Conservation (phyloP, 169 alveolate species). For the Plasmodium reichenowi region DNA sequence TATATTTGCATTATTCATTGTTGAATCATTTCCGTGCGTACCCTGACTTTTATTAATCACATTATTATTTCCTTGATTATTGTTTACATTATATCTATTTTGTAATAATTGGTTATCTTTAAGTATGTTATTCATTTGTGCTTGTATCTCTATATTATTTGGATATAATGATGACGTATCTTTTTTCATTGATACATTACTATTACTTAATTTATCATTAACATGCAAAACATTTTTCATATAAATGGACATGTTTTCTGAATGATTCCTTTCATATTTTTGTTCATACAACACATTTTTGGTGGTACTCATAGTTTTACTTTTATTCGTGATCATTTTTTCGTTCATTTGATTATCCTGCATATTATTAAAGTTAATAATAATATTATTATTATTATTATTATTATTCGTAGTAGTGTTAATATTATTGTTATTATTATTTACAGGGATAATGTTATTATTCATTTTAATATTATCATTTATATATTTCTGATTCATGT, state of each 20-base stretch:
- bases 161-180: not conserved
- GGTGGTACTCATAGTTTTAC: not conserved
- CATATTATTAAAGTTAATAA: not conserved
- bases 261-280: not conserved
- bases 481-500: not conserved
- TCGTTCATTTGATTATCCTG: not conserved
- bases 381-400: not conserved
- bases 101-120: not conserved
- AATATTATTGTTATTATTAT: not conserved
- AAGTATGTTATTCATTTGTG: not conserved
- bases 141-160: not conserved
- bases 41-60: too few relatives aligned
- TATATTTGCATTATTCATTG: too few relatives aligned
- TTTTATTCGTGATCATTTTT: not conserved
- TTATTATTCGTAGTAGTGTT: not conserved
- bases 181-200: constrained; percentile 1
- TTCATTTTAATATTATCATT: not conserved
- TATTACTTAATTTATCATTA: not conserved
- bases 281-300: not conserved
- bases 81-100: too few relatives aligned
- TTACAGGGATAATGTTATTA: not conserved
- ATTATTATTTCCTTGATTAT: too few relatives aligned
- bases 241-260: not conserved
- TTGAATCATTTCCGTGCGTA: too few relatives aligned
- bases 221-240: not conserved